These are phyloP conservation scores for Calocera viscosa DNA, from an alignment of 768 basidiomycete genomes.

Conservation along the genomic window DNA sequence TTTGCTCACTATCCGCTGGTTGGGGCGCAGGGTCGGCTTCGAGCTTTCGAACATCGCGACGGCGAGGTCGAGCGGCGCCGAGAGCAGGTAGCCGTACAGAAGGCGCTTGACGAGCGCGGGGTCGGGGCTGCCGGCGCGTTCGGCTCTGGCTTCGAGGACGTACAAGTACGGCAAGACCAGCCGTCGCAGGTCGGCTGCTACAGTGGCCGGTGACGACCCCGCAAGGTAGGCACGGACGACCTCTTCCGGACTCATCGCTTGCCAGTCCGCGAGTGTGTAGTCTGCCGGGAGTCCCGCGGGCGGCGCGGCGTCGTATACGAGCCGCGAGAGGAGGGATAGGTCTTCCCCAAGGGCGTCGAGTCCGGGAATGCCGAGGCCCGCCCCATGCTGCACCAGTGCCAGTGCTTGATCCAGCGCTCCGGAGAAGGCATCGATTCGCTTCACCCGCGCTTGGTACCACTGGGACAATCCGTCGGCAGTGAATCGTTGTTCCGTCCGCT, in stretches of 20 bases:
- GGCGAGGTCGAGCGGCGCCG: conserved; percentile 51
- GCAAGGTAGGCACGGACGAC: conserved; percentile 66
- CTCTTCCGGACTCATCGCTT: conserved; percentile 46
- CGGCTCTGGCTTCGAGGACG: conserved; percentile 77
- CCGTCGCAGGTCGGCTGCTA: conserved; percentile 55
- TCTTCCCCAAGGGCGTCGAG: conserved; percentile 88
- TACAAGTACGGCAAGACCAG: conserved; percentile 89
- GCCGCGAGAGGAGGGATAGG: conserved; percentile 67
- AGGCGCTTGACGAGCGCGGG: conserved; percentile 48
- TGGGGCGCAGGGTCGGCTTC: conserved; percentile 66
- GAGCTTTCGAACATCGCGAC: conserved; percentile 78
- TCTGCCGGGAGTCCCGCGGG: conserved; percentile 33
- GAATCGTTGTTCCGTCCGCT: conserved; percentile 27
- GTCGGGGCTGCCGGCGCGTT: conserved; percentile 65
- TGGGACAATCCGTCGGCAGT: conserved; percentile 40
- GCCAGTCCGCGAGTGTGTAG: conserved; percentile 71
- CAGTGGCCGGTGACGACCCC: conserved; percentile 49
- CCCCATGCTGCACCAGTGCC: conserved; percentile 71
- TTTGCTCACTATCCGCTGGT: conserved; percentile 61
- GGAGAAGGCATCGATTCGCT: conserved; percentile 45
- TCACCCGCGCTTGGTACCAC: conserved; percentile 67
- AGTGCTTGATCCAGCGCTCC: conserved; percentile 74
- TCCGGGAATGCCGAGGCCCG: conserved; percentile 59
- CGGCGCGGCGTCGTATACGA: conserved; percentile 70
- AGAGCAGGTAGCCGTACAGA: conserved; percentile 60